phyloP scores from a whole-genome alignment of 1,139 yeast species.

The Wickerhamomyces sp. region DNA sequence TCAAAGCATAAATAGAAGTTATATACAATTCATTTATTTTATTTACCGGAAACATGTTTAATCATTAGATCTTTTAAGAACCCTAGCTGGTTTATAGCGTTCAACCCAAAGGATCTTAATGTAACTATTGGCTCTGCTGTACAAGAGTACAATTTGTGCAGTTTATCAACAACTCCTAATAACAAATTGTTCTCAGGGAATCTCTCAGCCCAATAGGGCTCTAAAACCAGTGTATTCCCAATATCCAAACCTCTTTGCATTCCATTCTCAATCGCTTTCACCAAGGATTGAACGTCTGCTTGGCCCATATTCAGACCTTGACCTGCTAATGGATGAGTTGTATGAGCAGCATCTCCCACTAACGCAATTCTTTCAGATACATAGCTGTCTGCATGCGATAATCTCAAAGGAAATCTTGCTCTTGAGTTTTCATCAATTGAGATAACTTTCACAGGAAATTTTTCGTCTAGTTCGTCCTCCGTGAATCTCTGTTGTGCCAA shows the following conservation, averaged over 20 bases:
- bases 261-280: conserved; percentile 66
- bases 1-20: not conserved
- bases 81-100: conserved; percentile 56
- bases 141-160: conserved; percentile 82
- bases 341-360: conserved; percentile 97
- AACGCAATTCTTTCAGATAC: conserved; percentile 80
- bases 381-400: conserved; percentile 90
- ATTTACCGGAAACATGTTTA: conserved; percentile 39
- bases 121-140: conserved; percentile 71
- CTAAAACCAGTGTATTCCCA: conserved; percentile 78
- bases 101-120: conserved; percentile 72
- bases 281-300: conserved; percentile 75
- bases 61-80: conserved; percentile 59
- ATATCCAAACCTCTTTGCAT: conserved; percentile 79
- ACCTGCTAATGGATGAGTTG: conserved; percentile 96
- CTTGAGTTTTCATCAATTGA: conserved; percentile 59
- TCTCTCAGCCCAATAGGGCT: conserved; percentile 78
- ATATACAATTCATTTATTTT: not conserved
- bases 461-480: conserved; percentile 47
- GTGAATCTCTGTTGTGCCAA: conserved; percentile 36
- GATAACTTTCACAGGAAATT: conserved; percentile 63
- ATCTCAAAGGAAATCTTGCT: conserved; percentile 83
- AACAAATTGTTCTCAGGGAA: conserved; percentile 77
- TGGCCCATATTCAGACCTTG: conserved; percentile 99
- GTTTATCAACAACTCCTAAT: conserved; percentile 85